Evolutionary conservation across 2,329 filamentous ascomycete genomes (phyloP), one percentile per base, ranked within the genome.

Genomic region (Botrytis deweyae): DNA sequence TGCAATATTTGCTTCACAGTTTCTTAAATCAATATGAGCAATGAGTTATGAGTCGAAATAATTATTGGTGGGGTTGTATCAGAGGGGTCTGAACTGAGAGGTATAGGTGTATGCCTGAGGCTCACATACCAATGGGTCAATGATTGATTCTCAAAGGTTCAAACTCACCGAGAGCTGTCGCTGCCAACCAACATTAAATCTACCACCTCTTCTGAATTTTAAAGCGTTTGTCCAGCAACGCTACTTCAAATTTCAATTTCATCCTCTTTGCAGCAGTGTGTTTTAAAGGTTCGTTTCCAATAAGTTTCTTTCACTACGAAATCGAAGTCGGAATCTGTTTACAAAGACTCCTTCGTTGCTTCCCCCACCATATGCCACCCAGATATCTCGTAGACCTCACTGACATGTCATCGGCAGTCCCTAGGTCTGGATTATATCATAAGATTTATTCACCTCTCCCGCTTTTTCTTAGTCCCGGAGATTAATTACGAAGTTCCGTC

Each of bases 61-160:
- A 65, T 61, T 68, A 67, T 61, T 68, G 52, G 71, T 72, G 71
- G 71, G 71, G 71, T 72, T 67, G 49, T 66, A 40, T 65, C 46
- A 40, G 71, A 72, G 71, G 71, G 71, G 71, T 72, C 58, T 64
- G 40, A 46, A 49, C 25, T 52, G 38, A 44, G 40, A 58, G 18
- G 61, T 62, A 16, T 14, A 40, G 12, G 20, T 25, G 1, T 40
- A 16, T 46, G 55, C 38, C 68, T 70, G 40, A 71, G 44, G 44
- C 33, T 25, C 18, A 25, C 1, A 63, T 52, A 29, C 29, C 33
- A 36, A 67, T n/a, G 33, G 46, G n/a, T 58, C 52, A 29, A 67
- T 36, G 64, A 36, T 58, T 65, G 61, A 44, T 58, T 58, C 61
- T 66, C 36, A 66, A 64, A 49, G n/a, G 58, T 44, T 67, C 70